A percentile compares a stretch with the other conserved stretches of the same genome.
These are phyloP conservation scores for Penicillium parvum DNA, from an alignment of 495 filamentous ascomycete genomes.

Conservation along the genomic window DNA sequence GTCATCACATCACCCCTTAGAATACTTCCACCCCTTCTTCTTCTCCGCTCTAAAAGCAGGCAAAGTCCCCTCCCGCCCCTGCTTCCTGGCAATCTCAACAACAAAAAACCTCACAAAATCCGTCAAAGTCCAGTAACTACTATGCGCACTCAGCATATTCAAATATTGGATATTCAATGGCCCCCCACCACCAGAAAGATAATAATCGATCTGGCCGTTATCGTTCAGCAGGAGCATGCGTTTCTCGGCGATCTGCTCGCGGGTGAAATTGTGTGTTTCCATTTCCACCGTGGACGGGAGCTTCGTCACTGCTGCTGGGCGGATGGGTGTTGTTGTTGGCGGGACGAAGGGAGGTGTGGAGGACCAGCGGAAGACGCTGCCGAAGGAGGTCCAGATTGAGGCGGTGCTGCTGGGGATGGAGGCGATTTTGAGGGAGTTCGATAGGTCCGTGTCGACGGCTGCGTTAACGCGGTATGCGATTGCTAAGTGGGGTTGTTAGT, in stretches of 20 bases:
- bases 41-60: constrained; percentile 71
- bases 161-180: constrained; percentile 91
- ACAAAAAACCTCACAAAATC: constrained; percentile 88
- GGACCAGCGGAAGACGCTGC: constrained; percentile 57
- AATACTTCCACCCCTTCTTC: constrained; percentile 48
- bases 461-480: constrained; percentile 92
- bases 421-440: constrained; percentile 68
- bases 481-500: constrained; percentile 49
- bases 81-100: constrained; percentile 73
- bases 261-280: constrained; percentile 90
- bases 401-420: constrained; percentile 71
- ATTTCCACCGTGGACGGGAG: constrained; percentile 89
- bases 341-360: constrained; percentile 22
- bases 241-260: constrained; percentile 89
- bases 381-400: constrained; percentile 60
- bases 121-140: constrained; percentile 80
- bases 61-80: constrained; percentile 64
- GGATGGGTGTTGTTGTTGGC: constrained; percentile 22
- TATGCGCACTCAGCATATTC: constrained; percentile 96
- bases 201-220: constrained; percentile 92
- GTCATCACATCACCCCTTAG: constrained; percentile 28
- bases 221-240: constrained; percentile 86
- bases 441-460: constrained; percentile 75
- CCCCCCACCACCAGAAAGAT: constrained; percentile 70
- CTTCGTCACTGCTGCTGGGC: constrained; percentile 48